Evolutionary conservation across 768 basidiomycete genomes (phyloP), one percentile per base, ranked within the genome.

Genomic region (Dentipellis fragilis): DNA sequence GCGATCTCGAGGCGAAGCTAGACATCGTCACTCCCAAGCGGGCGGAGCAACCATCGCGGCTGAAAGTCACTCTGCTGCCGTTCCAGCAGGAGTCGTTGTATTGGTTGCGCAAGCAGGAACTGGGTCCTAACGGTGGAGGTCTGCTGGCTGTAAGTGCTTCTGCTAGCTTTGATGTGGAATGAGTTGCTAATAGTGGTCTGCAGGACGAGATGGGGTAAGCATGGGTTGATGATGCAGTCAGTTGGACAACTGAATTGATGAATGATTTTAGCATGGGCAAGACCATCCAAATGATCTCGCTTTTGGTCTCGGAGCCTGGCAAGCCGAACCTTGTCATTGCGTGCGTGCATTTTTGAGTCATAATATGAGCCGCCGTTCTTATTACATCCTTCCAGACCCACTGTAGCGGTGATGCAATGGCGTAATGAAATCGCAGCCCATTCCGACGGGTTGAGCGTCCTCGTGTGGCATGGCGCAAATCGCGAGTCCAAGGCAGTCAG

Each of bases 71-170:
- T 0, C 78, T 99, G 3, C 74, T 99, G 37, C 95, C 94, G 1
- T 99, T 98, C 79, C 96, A 99, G 68, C 82, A 80, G 52, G 96
- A 99, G 71, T 92, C 90, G 70, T 73, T 99, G 59, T 85, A 75
- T 64, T 99, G 96, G 96, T 95, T 99, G 92, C 80, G 82, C 62
- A 78, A 90, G 65, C 96, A 98, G 72, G 96, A 99, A 68, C 73
- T 84, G 54, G 79, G 88, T 7, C 70, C 82, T 2, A 98, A 94
- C 90, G 73, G 76, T 49, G 96, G 95, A 38, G 96, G 95, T 4
- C 85, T 97, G 82, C 75, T 97, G 53, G 92, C 93, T 17, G 89
- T 89, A 69, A 62, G 85, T 73, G 1, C n/a, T n/a, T 59, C 49
- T 39, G 42, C 54, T 17, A 52, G 37, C 11, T 6, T 37, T 57